Evolutionary conservation across 352 stramenopile genomes (phyloP), one percentile per base, ranked within the genome.

Genomic region (Peronospora belbahrii): DNA sequence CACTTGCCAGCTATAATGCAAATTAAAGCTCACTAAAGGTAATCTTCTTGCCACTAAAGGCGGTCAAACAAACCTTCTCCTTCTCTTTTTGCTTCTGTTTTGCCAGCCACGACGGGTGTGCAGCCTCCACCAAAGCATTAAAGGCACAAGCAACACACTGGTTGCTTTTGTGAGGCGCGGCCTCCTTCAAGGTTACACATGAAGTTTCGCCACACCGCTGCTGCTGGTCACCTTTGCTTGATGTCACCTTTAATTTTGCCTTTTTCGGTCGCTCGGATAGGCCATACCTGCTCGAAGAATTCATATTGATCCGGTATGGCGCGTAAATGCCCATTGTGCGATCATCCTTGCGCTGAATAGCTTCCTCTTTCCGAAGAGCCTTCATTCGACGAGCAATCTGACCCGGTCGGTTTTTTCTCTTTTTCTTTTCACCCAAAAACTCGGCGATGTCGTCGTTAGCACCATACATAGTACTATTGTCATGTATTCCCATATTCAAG

Each of bases 21-120:
- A 17, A 49, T 25, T 46, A 56, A 45, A 41, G 43, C 51, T 65
- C 62, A 20, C 56, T 64, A 55, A 92, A 92, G 22, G 72, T 83
- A 51, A 92, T 88, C 61, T 92, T 92, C 62, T 88, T 89, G 54
- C 81, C 81, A 14, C 59, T 67, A 45, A 88, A 89, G 28, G 66
- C 71, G 4, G 65, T 59, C 56, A 92, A 74, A 40, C 60, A 69
- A 9, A 74, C 55, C 49, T 85, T 85, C 53, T 86, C 65, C 59
- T 92, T 92, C 49, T 85, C 78, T 49, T 92, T 92, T 42, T 80
- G 65, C 42, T 71, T 67, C 48, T 89, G 81, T 50, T 92, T 92
- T n/a, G 81, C 81, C 33, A 85, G 37, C 81, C 81, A 86, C 51
- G 71, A 85, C 42, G 74, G 74, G 33, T 84, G 71, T 40, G 74